A percentile compares a stretch with the other conserved stretches of the same genome.
These are phyloP conservation scores for Macrophomina pseudophaseolina DNA, from an alignment of 2,329 filamentous ascomycete species.

Conservation along the genomic window DNA sequence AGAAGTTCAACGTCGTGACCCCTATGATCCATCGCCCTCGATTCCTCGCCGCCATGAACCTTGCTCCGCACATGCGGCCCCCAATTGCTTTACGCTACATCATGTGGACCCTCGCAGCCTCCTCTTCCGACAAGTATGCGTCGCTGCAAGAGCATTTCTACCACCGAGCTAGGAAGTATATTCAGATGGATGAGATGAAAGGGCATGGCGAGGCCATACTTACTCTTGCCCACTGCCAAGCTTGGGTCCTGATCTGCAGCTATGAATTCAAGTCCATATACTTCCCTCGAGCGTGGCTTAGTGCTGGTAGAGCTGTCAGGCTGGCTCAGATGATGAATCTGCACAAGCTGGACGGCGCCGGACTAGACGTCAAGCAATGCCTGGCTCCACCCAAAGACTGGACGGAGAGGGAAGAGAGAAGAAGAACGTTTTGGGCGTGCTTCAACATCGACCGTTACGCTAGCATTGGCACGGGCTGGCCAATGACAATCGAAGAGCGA, in stretches of 20 bases:
- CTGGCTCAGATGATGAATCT: constrained; percentile 91
- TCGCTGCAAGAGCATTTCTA: constrained; percentile 88
- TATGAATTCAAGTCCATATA: constrained; percentile 99
- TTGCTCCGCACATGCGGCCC: constrained; percentile 84
- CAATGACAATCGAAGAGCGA: constrained; percentile 88
- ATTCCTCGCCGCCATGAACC: constrained; percentile 85
- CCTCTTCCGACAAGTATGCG: constrained; percentile 79
- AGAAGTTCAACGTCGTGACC: constrained; percentile 82
- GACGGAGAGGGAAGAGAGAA: constrained; percentile 89
- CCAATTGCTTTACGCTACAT: constrained; percentile 89
- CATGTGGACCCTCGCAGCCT: constrained; percentile 94
- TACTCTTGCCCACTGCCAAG: constrained; percentile 83
- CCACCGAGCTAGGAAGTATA: constrained; percentile 83
- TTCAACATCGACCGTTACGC: constrained; percentile 91
- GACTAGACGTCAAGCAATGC: constrained; percentile 91
- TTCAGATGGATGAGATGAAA: constrained; percentile 87
- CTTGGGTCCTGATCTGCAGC: constrained; percentile 76
- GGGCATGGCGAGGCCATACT: constrained; percentile 90
- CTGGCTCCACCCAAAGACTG: constrained; percentile 85
- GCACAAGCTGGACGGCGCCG: constrained; percentile 80
- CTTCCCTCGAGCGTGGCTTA: constrained; percentile 95
- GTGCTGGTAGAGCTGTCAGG: constrained; percentile 79
- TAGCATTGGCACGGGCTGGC: constrained; percentile 96
- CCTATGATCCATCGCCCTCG: constrained; percentile 90
- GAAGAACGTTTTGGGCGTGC: constrained; percentile 93